Evolutionary conservation across 768 basidiomycete species (phyloP), one percentile per base, ranked within the genome.

Genomic region (Leccinum arenicola): DNA sequence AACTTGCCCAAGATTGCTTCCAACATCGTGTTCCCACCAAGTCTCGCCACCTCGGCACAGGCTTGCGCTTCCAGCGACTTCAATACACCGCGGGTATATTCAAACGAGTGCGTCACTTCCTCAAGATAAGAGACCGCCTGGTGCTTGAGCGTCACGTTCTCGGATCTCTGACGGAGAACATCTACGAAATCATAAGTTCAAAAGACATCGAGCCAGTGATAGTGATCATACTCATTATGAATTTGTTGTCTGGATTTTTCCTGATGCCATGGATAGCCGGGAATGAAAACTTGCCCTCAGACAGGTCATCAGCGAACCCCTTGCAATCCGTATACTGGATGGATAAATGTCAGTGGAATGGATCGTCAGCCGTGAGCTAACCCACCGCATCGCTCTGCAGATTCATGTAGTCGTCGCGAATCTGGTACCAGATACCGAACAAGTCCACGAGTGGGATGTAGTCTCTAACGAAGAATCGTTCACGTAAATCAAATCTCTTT

Each of bases 221-320:
- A 23, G 17, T 53, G 21, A 54, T 77, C 88, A 61, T 64, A 95
- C 94, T 95, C 54, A 97, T 78, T 33, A 98, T 80, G 72, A 89
- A 88, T 36, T 85, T 81, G 72, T 93, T 93, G 1, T 85, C 81
- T 6, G 77, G 79, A 68, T 94, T 85, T 7, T 89, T 83, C 35
- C 89, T 86, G 50, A 98, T 87, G 17, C 90, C 87, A 71, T 98
- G 96, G 1, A 98, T 87, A 45, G 97, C 80, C 0, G 95, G 95
- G 75, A 98, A 98, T 5, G 93, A 95, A 77, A 98, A 98, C 73
- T 98, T 98, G 6, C 96, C 96, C 75, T 98, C 96, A 0, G 92
- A 89, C 12, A 98, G 78, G 70, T 98, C 96, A 73, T 98, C 95
- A 0, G 91, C 91, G 72, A 92, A 96, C 4, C 90, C 90, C 70